Percentiles rank a stretch among this genome's conserved stretches.
Evolutionary conservation across 805 yeast species (phyloP).

Genomic region (Wickerhamomyces bovis): DNA sequence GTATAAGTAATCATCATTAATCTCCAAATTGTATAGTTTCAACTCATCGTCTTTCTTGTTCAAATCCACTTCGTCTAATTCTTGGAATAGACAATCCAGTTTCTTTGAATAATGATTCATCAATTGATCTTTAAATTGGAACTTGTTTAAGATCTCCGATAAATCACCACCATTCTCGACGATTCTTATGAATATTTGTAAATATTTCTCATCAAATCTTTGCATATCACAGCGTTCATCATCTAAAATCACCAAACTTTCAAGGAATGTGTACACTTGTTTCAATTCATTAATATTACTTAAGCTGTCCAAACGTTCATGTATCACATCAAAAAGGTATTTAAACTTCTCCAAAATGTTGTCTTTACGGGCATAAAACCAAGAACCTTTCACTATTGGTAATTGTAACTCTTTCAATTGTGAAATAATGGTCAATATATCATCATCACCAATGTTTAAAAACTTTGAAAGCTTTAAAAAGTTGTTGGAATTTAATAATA

Average conservation of each 20-base stretch:
- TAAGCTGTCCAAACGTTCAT: background rate
- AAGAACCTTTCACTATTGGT: conserved; percentile 1
- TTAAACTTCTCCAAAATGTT: conserved; percentile 3
- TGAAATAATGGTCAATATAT: background rate
- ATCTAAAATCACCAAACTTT: background rate
- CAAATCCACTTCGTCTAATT: background rate
- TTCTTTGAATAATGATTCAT: background rate
- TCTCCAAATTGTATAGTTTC: conserved; percentile 7
- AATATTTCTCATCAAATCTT: background rate
- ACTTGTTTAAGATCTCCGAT: background rate
- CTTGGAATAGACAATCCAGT: background rate
- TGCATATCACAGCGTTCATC: background rate
- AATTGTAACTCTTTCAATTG: background rate
- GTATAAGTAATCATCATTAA: conserved; percentile 4
- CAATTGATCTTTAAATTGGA: background rate
- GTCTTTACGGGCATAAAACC: conserved; percentile 1
- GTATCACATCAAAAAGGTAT: background rate
- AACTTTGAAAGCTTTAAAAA: conserved; percentile 6
- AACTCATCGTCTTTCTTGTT: background rate
- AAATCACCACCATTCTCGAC: background rate
- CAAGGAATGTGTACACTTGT: conserved; percentile 4
- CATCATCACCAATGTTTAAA: conserved; percentile 5
- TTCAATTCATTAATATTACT: conserved; percentile 5
- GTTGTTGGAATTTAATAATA: background rate
- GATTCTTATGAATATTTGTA: background rate